Base-by-base conservation (phyloP, 139 green algal genomes). In the Astrephomene gubernaculifera region DNA sequence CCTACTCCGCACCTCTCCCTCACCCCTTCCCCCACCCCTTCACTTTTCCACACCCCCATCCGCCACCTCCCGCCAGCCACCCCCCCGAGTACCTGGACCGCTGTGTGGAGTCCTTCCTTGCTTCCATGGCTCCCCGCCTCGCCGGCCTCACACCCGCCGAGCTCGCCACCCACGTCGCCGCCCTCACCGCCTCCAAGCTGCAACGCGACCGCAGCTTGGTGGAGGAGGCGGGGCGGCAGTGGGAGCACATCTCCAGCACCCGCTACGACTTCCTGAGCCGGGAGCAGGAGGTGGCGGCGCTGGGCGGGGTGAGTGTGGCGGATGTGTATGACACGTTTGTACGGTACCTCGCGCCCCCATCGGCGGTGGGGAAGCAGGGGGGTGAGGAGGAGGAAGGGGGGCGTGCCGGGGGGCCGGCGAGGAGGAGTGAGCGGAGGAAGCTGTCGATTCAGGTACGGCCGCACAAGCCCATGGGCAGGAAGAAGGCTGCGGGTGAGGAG, bases 61-160 rank as follows among this genome's bases (percentile, higher is more conserved):
- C 57, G 0, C 57, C 57, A 17, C 57, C 3, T 1, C 76, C 29
- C 72, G 9, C 7, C 60, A 83, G 61, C 27, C 31, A 83, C 61
- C 76, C 60, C 29, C 76, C 76, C 41, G 74, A 83, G 60, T 9
- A 41, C 74, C 61, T 98, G 49, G 91, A 97, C 43, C 74, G 64
- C 25, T 87, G 96, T 43, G 87, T 98, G 12, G 96, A 98, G 27
- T 85, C 82, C 0, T 99, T 99, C 82, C 82, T 99, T 52, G 43
- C 35, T 2, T 69, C 45, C 49, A 97, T 95, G 73, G 72, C 52
- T 0, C 39, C 69, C 79, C 79, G 79, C 79, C 9, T 85, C 14
- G 19, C 27, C 29, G 31, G 44, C 25, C 21, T 78, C 8, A 57
- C 64, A 0, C 79, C 79, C 24, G 44, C 22, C 9, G 95, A 98